Percentiles rank a stretch among this genome's conserved stretches.
phyloP scores from a whole-genome alignment of 2,329 filamentous ascomycete genomes.

The Lasiodiplodia sp. region DNA sequence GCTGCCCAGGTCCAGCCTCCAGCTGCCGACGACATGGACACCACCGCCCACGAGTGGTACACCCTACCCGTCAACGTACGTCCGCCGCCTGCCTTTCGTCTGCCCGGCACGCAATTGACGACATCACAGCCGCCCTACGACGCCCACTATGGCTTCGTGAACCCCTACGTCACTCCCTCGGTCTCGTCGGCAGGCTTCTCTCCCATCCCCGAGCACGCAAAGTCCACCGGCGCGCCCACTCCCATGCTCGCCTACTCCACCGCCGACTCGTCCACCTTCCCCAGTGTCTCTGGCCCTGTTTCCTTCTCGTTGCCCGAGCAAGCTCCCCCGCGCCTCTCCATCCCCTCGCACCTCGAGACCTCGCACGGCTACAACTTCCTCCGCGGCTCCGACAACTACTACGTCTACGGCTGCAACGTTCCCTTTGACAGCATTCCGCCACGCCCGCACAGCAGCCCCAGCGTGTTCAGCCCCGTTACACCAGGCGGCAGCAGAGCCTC shows the following conservation, averaged over 20 bases:
- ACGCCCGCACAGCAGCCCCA: constrained; percentile 53
- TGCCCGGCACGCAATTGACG: neutral
- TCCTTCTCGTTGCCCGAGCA: constrained; percentile 36
- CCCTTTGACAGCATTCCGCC: constrained; percentile 36
- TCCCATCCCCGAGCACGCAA: constrained; percentile 37
- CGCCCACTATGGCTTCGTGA: constrained; percentile 38
- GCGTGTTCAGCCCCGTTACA: constrained; percentile 49
- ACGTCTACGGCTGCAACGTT: constrained; percentile 31
- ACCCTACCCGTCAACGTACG: constrained; percentile 27
- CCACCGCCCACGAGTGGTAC: constrained; percentile 20
- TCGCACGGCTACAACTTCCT: constrained; percentile 35
- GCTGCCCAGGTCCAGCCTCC: neutral
- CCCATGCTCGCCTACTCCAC: constrained; percentile 35
- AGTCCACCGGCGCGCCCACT: constrained; percentile 34
- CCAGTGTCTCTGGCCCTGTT: constrained; percentile 36
- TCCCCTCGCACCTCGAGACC: constrained; percentile 34
- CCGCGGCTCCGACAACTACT: constrained; percentile 21
- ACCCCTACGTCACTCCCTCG: constrained; percentile 42
- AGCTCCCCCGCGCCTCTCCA: constrained; percentile 28
- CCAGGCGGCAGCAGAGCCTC: constrained; percentile 32
- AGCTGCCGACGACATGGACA: constrained; percentile 18
- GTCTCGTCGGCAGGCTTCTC: constrained; percentile 39
- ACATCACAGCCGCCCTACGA: constrained; percentile 37
- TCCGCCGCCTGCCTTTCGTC: neutral
- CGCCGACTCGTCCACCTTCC: constrained; percentile 40